Evolutionary conservation across 2,329 filamentous ascomycete genomes (phyloP).

Genomic region (Biscogniauxia sp.): DNA sequence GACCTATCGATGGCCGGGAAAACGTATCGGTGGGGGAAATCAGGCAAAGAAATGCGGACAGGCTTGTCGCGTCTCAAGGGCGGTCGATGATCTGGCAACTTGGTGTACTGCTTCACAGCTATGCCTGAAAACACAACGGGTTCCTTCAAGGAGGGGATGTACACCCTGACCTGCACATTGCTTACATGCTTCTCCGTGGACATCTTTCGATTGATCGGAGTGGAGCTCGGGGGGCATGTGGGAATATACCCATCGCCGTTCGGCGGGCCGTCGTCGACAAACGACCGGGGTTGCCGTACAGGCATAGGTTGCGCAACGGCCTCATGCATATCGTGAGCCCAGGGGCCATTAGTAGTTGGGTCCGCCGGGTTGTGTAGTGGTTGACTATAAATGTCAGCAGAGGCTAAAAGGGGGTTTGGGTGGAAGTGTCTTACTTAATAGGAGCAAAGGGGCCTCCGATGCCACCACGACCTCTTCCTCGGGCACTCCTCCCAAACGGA

Average conservation of each 20-base stretch:
- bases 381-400: constrained; percentile 26
- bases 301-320: constrained; percentile 49
- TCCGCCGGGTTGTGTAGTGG: constrained; percentile 50
- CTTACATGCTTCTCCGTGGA: constrained; percentile 82
- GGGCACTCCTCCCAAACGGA: constrained; percentile 63
- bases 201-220: constrained; percentile 71
- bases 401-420: constrained; percentile 2
- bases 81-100: constrained; percentile 89
- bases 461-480: constrained; percentile 60
- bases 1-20: constrained; percentile 88
- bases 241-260: constrained; percentile 55
- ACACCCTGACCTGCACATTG: constrained; percentile 81
- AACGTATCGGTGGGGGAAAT: constrained; percentile 78
- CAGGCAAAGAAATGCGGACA: constrained; percentile 86
- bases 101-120: constrained; percentile 85
- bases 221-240: constrained; percentile 56
- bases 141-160: constrained; percentile 70
- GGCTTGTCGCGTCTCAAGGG: constrained; percentile 94
- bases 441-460: constrained; percentile 59
- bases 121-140: constrained; percentile 72
- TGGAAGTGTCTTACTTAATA: constrained; percentile 55
- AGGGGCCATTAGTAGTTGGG: constrained; percentile 69
- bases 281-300: constrained; percentile 40
- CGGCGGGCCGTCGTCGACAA: constrained; percentile 48
- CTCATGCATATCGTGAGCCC: constrained; percentile 96